phyloP scores from a whole-genome alignment of 2,329 filamentous ascomycete species.

The Pyrenophora seminiperda region DNA sequence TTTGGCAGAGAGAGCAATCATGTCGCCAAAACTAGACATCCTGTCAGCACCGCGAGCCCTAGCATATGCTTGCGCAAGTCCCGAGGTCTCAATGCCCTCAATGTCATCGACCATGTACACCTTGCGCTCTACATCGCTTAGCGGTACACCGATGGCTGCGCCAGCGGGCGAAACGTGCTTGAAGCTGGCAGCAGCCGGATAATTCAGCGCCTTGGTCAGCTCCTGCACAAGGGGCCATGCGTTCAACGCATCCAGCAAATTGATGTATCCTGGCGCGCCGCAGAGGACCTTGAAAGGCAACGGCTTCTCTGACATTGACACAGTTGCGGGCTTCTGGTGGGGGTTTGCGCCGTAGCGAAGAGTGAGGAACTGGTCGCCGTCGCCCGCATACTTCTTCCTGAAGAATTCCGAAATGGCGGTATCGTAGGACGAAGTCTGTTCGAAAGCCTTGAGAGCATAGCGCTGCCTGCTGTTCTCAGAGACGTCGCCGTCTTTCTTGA shows the following conservation, averaged over 20 bases:
- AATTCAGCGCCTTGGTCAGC: constrained; percentile 83
- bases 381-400: constrained; percentile 91
- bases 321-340: constrained; percentile 94
- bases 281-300: constrained; percentile 94
- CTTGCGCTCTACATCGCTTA: constrained; percentile 87
- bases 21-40: constrained; percentile 98
- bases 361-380: constrained; percentile 79
- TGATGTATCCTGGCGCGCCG: constrained; percentile 94
- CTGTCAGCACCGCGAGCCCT: constrained; percentile 94
- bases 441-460: constrained; percentile 96
- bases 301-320: constrained; percentile 72
- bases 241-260: constrained; percentile 93
- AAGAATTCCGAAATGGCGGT: constrained; percentile 95
- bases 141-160: constrained; percentile 87
- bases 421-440: constrained; percentile 98
- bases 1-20: constrained; percentile 89
- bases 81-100: constrained; percentile 81
- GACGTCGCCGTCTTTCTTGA: constrained; percentile 84
- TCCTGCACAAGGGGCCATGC: constrained; percentile 97
- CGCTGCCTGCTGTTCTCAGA: constrained; percentile 81
- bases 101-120: constrained; percentile 99
- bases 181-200: constrained; percentile 94
- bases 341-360: constrained; percentile 97
- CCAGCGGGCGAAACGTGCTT: constrained; percentile 97
- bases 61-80: constrained; percentile 91